These are phyloP conservation scores for Coffea canephora DNA, from an alignment of 257 asterid species.

Conservation along the genomic window DNA sequence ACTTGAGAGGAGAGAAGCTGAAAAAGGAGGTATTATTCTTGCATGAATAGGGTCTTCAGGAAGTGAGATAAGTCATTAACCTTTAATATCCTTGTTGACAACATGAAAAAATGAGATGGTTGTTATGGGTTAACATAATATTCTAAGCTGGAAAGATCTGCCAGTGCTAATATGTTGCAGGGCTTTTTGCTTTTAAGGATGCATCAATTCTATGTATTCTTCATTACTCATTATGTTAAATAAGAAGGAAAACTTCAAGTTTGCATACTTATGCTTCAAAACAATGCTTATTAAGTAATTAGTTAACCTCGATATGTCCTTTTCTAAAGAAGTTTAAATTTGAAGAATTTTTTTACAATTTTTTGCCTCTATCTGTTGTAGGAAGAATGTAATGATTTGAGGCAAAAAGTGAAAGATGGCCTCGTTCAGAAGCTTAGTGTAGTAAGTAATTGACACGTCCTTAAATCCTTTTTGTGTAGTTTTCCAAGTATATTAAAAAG, in stretches of 20 bases:
- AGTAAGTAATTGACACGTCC: conserved; percentile 41
- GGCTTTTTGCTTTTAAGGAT: background rate
- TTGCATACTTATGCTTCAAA: background rate
- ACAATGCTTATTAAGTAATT: background rate
- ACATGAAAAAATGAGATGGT: background rate
- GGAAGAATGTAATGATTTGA: conserved; percentile 74
- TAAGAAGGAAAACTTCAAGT: background rate
- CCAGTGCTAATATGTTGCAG: background rate
- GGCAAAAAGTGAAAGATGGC: conserved; percentile 51
- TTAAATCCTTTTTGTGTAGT: conserved; percentile 10
- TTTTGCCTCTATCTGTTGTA: conserved; percentile 23
- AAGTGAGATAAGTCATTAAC: background rate
- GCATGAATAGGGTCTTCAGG: background rate
- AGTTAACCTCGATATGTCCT: conserved; percentile 2
- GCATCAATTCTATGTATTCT: background rate
- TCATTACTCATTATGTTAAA: background rate
- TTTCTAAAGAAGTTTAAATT: conserved; percentile 1
- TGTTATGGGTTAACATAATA: background rate
- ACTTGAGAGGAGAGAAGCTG: too few relatives aligned
- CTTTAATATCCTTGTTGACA: background rate
- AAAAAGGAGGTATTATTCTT: background rate
- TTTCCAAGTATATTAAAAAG: background rate
- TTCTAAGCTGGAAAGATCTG: background rate
- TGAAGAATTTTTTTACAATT: background rate
- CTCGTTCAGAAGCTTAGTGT: conserved; percentile 62